Evolutionary conservation across 495 filamentous ascomycete species (phyloP).

Genomic region (Letharia columbiana): DNA sequence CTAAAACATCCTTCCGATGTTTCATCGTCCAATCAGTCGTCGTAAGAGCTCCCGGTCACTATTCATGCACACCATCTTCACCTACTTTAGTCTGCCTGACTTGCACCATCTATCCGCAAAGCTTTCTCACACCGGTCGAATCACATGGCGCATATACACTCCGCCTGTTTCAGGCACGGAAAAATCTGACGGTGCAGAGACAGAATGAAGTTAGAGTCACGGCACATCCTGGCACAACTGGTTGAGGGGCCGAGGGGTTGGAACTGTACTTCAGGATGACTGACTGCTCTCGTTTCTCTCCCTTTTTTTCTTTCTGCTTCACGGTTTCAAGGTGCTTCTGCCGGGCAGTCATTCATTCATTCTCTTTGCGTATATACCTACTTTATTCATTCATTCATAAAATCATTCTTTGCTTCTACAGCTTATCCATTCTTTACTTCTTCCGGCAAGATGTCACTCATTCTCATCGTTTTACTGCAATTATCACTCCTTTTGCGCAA

Average conservation of each 20-base stretch:
- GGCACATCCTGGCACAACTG: background rate
- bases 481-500: constrained; percentile 4
- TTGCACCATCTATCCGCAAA: background rate
- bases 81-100: background rate
- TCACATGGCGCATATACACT: background rate
- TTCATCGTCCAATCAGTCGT: background rate
- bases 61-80: background rate
- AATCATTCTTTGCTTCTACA: background rate
- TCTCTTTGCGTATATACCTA: constrained; percentile 5
- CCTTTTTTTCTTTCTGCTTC: background rate
- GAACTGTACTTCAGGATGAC: background rate
- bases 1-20: background rate
- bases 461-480: constrained; percentile 12
- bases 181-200: background rate
- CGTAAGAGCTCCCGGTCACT: background rate
- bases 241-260: background rate
- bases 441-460: constrained; percentile 21
- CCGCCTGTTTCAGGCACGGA: background rate
- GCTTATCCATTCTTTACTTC: constrained; percentile 1
- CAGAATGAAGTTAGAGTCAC: background rate
- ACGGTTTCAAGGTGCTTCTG: background rate
- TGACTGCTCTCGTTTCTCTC: background rate
- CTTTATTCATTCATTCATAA: background rate
- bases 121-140: background rate
- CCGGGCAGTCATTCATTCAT: constrained; percentile 12